phyloP scores from a whole-genome alignment of 169 alveolate genomes.

The Theileria parva region DNA sequence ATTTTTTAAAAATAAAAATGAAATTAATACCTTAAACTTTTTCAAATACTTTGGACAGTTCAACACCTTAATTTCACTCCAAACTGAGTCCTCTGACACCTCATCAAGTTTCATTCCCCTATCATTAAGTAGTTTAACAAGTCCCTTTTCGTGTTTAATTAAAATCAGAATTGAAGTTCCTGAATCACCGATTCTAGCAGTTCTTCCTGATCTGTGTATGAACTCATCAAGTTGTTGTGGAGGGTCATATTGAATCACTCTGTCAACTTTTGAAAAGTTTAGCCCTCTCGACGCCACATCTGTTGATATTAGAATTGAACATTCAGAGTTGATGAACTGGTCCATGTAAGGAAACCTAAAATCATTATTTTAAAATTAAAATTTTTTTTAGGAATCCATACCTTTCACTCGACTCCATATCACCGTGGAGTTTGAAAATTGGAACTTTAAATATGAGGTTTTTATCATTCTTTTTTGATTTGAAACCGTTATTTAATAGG shows the following conservation, averaged over 20 bases:
- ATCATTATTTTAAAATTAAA: background rate
- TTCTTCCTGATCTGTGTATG: constrained; percentile 93
- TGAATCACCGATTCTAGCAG: constrained; percentile 86
- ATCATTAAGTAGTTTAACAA: constrained; percentile 34
- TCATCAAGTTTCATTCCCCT: constrained; percentile 49
- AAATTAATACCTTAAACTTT: constrained; percentile 43
- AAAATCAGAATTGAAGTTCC: constrained; percentile 70
- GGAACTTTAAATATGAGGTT: constrained; percentile 30
- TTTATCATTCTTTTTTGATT: constrained; percentile 9
- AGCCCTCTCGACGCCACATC: constrained; percentile 95
- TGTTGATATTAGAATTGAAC: constrained; percentile 86
- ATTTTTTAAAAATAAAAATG: background rate
- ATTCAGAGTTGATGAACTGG: constrained; percentile 59
- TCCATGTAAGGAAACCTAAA: constrained; percentile 58
- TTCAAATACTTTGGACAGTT: constrained; percentile 49
- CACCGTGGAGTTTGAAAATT: constrained; percentile 72
- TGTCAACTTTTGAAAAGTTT: constrained; percentile 87
- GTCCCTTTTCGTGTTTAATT: constrained; percentile 55
- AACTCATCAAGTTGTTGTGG: constrained; percentile 91
- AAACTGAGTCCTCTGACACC: constrained; percentile 41
- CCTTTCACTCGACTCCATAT: constrained; percentile 70
- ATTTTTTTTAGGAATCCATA: no score
- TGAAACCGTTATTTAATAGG: constrained; percentile 20
- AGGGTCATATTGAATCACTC: constrained; percentile 90
- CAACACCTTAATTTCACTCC: constrained; percentile 54